phyloP scores from a whole-genome alignment of 164 flowering plant genomes.

The Aristolochia californica region DNA sequence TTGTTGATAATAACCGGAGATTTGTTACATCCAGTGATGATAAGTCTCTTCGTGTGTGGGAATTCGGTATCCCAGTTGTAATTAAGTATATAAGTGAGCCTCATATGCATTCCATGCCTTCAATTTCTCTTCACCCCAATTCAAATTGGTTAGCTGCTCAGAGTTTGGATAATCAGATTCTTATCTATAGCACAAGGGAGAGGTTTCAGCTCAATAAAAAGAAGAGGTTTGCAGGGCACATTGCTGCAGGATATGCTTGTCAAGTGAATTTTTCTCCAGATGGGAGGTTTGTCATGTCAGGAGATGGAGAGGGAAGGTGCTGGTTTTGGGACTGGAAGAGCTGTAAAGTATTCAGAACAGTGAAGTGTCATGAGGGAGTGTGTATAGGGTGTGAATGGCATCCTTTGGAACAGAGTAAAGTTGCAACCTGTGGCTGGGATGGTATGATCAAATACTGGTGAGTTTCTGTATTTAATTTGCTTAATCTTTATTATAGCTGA shows the following conservation, averaged over 20 bases:
- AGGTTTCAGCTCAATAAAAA: slow-evolving; percentile 73
- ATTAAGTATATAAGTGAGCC: slow-evolving; percentile 97
- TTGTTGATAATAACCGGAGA: slow-evolving; percentile 84
- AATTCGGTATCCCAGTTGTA: slow-evolving; percentile 94
- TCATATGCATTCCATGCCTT: slow-evolving; percentile 99
- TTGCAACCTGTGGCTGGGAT: slow-evolving; percentile 99
- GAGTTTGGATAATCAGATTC: slow-evolving; percentile 95
- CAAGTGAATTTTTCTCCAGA: slow-evolving; percentile 98
- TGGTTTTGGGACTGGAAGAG: slow-evolving; percentile 99
- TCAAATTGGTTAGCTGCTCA: slow-evolving; percentile 93
- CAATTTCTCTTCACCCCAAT: slow-evolving; percentile 87
- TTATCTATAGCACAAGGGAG: slow-evolving; percentile 89
- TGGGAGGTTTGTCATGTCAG: slow-evolving; percentile 95
- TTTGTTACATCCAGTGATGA: slow-evolving; percentile 97
- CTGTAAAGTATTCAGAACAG: slow-evolving; percentile 75
- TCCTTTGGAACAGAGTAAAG: slow-evolving; percentile 92
- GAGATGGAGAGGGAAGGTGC: slow-evolving; percentile 93
- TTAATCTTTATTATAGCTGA: too few relatives aligned
- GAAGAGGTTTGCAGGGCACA: slow-evolving; percentile 97
- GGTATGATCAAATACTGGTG: slow-evolving; percentile 97
- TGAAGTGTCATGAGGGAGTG: slow-evolving; percentile 84
- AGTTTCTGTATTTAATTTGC: not conserved
- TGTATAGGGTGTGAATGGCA: slow-evolving; percentile 96
- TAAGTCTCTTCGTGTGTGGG: slow-evolving; percentile 96
- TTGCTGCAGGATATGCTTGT: slow-evolving; percentile 94